Base-by-base conservation (phyloP, 2,329 filamentous ascomycete species). In the Ceratocystis lukuohia region DNA sequence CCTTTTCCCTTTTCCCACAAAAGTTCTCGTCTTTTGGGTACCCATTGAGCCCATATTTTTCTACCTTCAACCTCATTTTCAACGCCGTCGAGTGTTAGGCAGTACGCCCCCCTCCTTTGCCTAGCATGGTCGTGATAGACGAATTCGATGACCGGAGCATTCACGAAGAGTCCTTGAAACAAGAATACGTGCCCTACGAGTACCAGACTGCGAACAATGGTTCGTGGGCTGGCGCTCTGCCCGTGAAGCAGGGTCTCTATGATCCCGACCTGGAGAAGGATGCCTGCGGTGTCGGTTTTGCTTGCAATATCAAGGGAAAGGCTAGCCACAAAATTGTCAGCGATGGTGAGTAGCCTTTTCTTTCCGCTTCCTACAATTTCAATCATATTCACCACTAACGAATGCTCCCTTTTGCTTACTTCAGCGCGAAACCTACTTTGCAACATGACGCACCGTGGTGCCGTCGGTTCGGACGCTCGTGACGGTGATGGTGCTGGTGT, bases 371-470 rank as follows among this genome's bases (percentile, higher is more conserved):
- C 5, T 1, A 28, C 5, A 10, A 20, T 25, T 37, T 10, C 15
- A 25, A 10, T 22, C 46, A 53, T 37, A 30, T 25, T 15, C 44
- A 5, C 45, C 44, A n/a, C 22, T 28, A n/a, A 41, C 10, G 33
- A n/a, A 56, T 62, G 22, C 20, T 28, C 20, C 12, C n/a, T 22
- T 1, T 20, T 37, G 53, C n/a, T 20, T 44, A 22, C 5, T 12
- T 46, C 70, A 94, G 90, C 92, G 71, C 88, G 90, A 71, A 96
- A 92, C 78, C 82, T 99, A 69, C 86, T 99, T 70, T 99, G 94
- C 83, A 97, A 99, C 84, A 99, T 99, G 94, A 97, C 94, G 82
- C 94, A 99, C 82, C 88, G 94, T 76, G 94, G 94, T 82, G 94
- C 94, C 70, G 93, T 97, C 72, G 94, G 94, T 72, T 97, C 94